A percentile compares a stretch with the other conserved stretches of the same genome.
Conservation (phyloP, 179 eudicot species). For the Amaranthus tricolor region DNA sequence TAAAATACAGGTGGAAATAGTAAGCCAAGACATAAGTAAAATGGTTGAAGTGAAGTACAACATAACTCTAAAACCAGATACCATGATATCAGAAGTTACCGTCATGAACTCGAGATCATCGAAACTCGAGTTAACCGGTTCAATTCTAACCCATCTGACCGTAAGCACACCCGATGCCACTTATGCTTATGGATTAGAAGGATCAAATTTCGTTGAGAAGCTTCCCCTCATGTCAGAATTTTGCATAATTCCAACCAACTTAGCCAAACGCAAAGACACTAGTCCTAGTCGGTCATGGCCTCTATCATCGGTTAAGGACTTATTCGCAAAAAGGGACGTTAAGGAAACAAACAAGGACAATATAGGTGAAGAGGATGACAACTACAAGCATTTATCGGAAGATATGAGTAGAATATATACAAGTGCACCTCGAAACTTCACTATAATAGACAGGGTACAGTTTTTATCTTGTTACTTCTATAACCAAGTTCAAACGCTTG, state of each 20-base stretch:
- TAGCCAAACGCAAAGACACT: slow-evolving; percentile 19
- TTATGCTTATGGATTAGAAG: slow-evolving; percentile 70
- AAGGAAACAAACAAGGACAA: slow-evolving; percentile 25
- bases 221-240: slow-evolving; percentile 54
- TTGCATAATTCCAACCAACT: slow-evolving; percentile 49
- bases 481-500: not conserved
- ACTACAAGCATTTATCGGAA: slow-evolving; percentile 62
- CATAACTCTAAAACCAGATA: slow-evolving; percentile 49
- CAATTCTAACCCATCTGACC: slow-evolving; percentile 58
- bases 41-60: slow-evolving; percentile 51
- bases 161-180: slow-evolving; percentile 93
- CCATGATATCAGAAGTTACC: slow-evolving; percentile 50
- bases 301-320: slow-evolving; percentile 29
- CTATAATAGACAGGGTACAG: slow-evolving; percentile 72
- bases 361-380: slow-evolving; percentile 64
- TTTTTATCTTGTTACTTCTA: not conserved
- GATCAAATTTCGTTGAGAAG: slow-evolving; percentile 52
- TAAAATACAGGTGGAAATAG: slow-evolving; percentile 61
- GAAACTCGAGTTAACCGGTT: slow-evolving; percentile 44
- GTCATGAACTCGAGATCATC: slow-evolving; percentile 44
- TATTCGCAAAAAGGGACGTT: slow-evolving; percentile 32
- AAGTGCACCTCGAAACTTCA: slow-evolving; percentile 64
- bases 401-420: slow-evolving; percentile 73
- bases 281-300: slow-evolving; percentile 29
- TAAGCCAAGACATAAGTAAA: slow-evolving; percentile 37